Percentiles rank a stretch among this genome's conserved stretches.
Evolutionary conservation across 2,329 filamentous ascomycete genomes (phyloP).

Genomic region (Colletotrichum lupini): DNA sequence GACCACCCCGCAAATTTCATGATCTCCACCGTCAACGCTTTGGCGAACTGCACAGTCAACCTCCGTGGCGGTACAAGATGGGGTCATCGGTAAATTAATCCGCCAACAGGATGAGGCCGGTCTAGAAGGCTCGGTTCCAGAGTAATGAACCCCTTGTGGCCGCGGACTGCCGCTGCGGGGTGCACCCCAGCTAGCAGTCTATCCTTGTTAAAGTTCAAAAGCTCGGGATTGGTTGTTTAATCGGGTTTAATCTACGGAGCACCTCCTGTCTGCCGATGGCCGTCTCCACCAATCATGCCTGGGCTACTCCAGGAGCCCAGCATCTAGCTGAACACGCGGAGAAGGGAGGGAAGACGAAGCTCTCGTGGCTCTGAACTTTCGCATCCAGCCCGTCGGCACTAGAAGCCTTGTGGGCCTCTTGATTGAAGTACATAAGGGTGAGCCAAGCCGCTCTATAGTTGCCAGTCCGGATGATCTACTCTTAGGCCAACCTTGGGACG

Average conservation of each 20-base stretch:
- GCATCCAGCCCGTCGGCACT: background rate
- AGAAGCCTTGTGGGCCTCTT: background rate
- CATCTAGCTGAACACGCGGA: background rate
- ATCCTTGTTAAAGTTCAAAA: conserved; percentile 2
- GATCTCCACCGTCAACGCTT: background rate
- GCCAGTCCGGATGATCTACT: background rate
- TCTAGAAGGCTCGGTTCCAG: background rate
- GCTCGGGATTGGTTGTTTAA: conserved; percentile 19
- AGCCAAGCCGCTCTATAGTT: background rate
- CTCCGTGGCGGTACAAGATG: background rate
- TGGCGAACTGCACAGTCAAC: background rate
- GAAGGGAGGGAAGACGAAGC: background rate
- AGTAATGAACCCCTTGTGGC: background rate
- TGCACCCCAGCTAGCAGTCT: background rate
- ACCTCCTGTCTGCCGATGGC: conserved; percentile 2
- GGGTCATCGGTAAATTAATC: conserved; percentile 15
- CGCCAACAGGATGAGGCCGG: conserved; percentile 20
- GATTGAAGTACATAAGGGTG: conserved; percentile 13
- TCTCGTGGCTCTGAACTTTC: background rate
- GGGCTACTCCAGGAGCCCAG: background rate
- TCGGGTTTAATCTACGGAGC: conserved; percentile 12
- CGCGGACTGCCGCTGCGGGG: background rate
- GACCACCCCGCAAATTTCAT: background rate
- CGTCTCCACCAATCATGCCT: conserved; percentile 19
- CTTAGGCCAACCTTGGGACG: background rate